Conservation (phyloP, 1,284 basidiomycete genomes). For the Ceratobasidium sp. region DNA sequence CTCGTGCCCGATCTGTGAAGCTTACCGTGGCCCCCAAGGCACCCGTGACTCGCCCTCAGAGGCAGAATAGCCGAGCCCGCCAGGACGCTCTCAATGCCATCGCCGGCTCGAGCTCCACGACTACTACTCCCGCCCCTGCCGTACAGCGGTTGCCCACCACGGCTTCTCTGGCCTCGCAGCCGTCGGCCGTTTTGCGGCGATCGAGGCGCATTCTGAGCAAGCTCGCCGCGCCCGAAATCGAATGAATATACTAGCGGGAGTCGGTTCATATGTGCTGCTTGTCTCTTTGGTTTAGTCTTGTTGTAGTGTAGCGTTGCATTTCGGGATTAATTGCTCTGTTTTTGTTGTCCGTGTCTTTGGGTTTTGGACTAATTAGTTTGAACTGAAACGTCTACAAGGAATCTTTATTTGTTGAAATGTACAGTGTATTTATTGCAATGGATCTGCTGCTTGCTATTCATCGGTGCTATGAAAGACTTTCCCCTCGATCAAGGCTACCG, state of each 20-base stretch:
- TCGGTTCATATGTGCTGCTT: too few species aligned
- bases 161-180: conserved; percentile 5
- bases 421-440: conserved; percentile 1
- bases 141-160: not conserved
- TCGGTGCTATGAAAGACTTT: too few species aligned
- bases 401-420: not conserved
- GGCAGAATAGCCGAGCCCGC: not conserved
- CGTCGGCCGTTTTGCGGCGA: conserved; percentile 5
- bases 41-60: not conserved
- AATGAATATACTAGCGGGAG: not conserved
- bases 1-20: not conserved
- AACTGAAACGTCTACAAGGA: not conserved
- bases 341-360: not conserved
- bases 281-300: too few species aligned
- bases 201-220: not conserved
- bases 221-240: not conserved
- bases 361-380: conserved; percentile 1
- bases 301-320: not conserved
- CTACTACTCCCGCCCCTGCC: not conserved
- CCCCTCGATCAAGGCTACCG: not conserved
- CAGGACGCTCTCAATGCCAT: conserved; percentile 27
- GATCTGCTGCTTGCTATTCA: not conserved
- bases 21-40: not conserved
- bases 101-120: not conserved
- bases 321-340: not conserved